Base-by-base conservation (phyloP, 345 rosid genomes). In the Salix viminalis region DNA sequence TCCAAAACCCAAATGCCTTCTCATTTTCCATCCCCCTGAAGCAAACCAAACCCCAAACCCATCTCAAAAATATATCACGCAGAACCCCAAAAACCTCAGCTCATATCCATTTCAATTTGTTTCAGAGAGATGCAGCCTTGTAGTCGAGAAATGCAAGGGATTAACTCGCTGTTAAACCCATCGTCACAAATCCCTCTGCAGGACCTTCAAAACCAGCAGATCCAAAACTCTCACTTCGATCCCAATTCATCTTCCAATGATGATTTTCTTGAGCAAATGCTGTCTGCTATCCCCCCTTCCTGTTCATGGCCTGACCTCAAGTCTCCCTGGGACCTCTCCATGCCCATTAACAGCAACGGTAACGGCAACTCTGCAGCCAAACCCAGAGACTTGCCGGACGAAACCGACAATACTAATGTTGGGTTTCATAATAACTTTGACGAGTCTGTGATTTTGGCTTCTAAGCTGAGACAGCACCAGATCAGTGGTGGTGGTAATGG, bases 241-340 rank as follows among this genome's bases (percentile, higher is more conserved):
- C 85, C 87, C 34, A 21, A 85, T 4, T 81, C 84, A 19, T 86
- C 82, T 6, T 78, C 85, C 30, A 67, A 81, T 30, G 97, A 92
- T 77, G 94, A 87, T 69, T 92, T 94, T 79, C 90, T 92, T 18
- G 94, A 90, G 37, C 96, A 92, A 76, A 90, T 95, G 90, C 89
- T 93, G 67, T 90, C 97, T 13, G 62, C 89, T 68, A 82, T 89
- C 41, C 91, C 97, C 72, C 84, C 94, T 30, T 85, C 81, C 34
- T 84, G 80, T 66, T 76, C 96, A 1, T 88, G 90, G 89, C 36
- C 86, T 23, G 90, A 86, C 85, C 77, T 76, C 42, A 75, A 81
- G 67, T 85, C 83, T 32, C 83, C 78, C 4, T 81, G 84, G 78
- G 85, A 82, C 82, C 66, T 62, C 73, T 21, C 41, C 24, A 32